A percentile compares a stretch with the other conserved stretches of the same genome.
Evolutionary conservation across 345 rosid genomes (phyloP).

Genomic region (Aquilaria yunnanensis): DNA sequence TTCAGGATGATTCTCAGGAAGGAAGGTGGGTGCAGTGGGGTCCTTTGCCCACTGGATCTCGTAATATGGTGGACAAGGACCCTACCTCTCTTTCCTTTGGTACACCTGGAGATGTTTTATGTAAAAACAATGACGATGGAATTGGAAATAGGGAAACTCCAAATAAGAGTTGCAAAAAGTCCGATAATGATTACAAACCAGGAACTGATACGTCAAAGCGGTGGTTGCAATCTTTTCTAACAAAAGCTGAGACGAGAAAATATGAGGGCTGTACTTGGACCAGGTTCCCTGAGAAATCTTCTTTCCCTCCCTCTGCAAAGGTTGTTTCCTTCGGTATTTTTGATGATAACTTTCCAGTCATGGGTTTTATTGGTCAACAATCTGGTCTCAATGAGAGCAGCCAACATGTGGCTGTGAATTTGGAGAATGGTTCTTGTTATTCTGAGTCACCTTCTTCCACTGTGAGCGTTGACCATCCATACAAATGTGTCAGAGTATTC

Average conservation of each 20-base stretch:
- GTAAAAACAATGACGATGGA: conserved; percentile 18
- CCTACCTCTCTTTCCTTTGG: conserved; percentile 22
- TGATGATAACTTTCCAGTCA: conserved; percentile 33
- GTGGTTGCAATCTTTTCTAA: conserved; percentile 72
- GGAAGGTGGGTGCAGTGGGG: conserved; percentile 98
- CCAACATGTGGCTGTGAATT: conserved; percentile 20
- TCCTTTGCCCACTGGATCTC: conserved; percentile 33
- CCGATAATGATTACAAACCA: conserved; percentile 23
- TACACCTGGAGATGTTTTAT: conserved; percentile 20
- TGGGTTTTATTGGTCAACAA: conserved; percentile 30
- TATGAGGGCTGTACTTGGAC: conserved; percentile 55
- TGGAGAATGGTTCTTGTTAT: conserved; percentile 23
- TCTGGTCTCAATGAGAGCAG: conserved; percentile 21
- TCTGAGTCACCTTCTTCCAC: conserved; percentile 26
- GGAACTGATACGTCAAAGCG: conserved; percentile 44
- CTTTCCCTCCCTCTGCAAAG: conserved; percentile 66
- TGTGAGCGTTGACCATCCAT: conserved; percentile 29
- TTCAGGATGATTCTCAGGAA: conserved; percentile 38
- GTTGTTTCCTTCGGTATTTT: conserved; percentile 81
- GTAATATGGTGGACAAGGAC: conserved; percentile 14
- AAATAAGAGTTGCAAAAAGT: conserved; percentile 11
- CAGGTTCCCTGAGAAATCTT: conserved; percentile 60
- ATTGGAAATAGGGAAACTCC: conserved; percentile 18
- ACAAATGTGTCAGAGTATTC: conserved; percentile 66
- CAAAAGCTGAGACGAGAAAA: conserved; percentile 50